These are phyloP conservation scores for Hibiscus tridactylites DNA, from an alignment of 345 rosid genomes.

Conservation along the genomic window DNA sequence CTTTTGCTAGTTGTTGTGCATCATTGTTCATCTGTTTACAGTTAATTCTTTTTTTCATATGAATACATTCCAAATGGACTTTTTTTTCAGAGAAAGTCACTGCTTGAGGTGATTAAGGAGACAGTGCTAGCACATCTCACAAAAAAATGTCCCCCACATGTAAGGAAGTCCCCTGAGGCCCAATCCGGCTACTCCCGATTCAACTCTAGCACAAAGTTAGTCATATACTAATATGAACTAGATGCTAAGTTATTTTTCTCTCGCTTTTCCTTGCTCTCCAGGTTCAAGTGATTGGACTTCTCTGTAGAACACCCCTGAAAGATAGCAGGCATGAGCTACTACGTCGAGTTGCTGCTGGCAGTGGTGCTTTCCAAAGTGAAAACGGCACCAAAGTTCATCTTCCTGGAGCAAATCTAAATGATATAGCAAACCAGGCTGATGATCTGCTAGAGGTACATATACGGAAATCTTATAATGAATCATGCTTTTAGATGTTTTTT, in stretches of 20 bases:
- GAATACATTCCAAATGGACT: not conserved
- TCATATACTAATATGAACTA: not conserved
- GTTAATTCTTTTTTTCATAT: not conserved
- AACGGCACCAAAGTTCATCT: slow-evolving; percentile 76
- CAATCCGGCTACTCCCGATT: not conserved
- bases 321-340: slow-evolving; percentile 84
- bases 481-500: not conserved
- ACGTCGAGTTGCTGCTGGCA: slow-evolving; percentile 92
- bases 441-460: slow-evolving; percentile 72
- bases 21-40: not conserved
- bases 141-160: slow-evolving; percentile 82
- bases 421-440: slow-evolving; percentile 90
- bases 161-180: slow-evolving; percentile 25
- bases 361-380: slow-evolving; percentile 71
- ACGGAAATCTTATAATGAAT: not conserved
- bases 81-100: slow-evolving; percentile 52
- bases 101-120: slow-evolving; percentile 83
- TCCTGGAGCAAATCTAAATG: slow-evolving; percentile 82
- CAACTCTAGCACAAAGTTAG: not conserved
- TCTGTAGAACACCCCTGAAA: slow-evolving; percentile 80
- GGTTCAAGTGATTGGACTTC: slow-evolving; percentile 94
- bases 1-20: not conserved
- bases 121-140: slow-evolving; percentile 80
- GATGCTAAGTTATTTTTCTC: not conserved
- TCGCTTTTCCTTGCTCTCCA: slow-evolving; percentile 13